Percentiles rank a stretch among this genome's conserved stretches.
These are phyloP conservation scores for Cutaneotrichosporon daszewskae DNA, from an alignment of 1,284 basidiomycete genomes.

Conservation along the genomic window DNA sequence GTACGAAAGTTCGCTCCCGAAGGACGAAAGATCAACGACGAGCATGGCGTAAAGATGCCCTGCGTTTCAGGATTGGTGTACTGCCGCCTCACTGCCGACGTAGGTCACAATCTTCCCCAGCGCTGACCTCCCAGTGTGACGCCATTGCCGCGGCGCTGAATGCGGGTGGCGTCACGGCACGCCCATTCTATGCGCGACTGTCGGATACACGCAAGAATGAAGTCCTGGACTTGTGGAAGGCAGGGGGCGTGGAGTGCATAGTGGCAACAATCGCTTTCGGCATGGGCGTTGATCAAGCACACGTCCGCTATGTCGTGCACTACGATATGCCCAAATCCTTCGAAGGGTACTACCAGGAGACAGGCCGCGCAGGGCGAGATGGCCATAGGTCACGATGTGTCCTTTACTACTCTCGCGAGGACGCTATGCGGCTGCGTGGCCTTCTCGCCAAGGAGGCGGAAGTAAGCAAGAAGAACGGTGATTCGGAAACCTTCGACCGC, in stretches of 20 bases:
- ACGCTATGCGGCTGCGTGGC: constrained; percentile 56
- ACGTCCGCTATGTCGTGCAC: constrained; percentile 59
- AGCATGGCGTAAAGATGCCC: constrained; percentile 20
- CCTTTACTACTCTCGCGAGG: constrained; percentile 75
- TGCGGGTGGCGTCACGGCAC: constrained; percentile 60
- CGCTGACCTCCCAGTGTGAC: constrained; percentile 10
- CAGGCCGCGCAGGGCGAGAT: constrained; percentile 79
- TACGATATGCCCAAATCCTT: constrained; percentile 74
- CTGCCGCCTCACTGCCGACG: constrained; percentile 53
- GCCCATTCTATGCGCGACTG: constrained; percentile 66
- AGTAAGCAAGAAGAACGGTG: constrained; percentile 17
- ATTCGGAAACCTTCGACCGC: constrained; percentile 11
- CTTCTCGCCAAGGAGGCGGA: constrained; percentile 51
- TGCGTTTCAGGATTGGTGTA: constrained; percentile 74
- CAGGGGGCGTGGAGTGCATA: constrained; percentile 45
- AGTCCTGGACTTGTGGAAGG: constrained; percentile 57
- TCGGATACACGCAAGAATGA: constrained; percentile 52
- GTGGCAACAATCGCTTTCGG: constrained; percentile 74
- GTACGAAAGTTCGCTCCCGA: constrained; percentile 48
- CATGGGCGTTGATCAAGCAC: constrained; percentile 79
- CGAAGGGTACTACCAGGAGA: constrained; percentile 87
- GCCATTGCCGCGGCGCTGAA: constrained; percentile 57
- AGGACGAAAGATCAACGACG: constrained; percentile 19
- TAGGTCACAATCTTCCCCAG: neutral
- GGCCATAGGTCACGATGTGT: constrained; percentile 69